Conservation (phyloP, 306 rosid species). For the Nissolia schottii region DNA sequence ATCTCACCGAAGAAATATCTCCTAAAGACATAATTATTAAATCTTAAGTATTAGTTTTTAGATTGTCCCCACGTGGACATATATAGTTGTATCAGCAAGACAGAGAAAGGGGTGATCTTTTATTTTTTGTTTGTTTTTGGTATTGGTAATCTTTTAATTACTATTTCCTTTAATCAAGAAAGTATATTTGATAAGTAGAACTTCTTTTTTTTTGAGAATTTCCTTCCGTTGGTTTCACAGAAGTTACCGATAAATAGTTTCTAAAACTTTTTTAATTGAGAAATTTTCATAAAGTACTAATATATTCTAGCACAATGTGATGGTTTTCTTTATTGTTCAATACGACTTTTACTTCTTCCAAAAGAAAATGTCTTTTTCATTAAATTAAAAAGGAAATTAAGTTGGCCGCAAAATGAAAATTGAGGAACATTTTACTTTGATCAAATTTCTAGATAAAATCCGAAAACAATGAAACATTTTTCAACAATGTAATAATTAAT, state of each 20-base stretch:
- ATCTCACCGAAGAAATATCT: background rate
- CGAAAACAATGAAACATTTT: background rate
- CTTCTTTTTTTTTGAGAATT: background rate
- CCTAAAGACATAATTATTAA: background rate
- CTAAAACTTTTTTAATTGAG: background rate
- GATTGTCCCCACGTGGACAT: background rate
- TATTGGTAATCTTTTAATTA: background rate
- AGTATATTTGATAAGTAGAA: too few species aligned
- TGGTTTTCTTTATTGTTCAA: background rate
- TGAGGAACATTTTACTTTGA: background rate
- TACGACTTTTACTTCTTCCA: background rate
- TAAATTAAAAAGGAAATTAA: background rate
- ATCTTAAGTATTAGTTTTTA: background rate
- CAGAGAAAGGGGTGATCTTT: background rate
- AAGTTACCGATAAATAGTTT: background rate
- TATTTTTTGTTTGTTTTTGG: too few species aligned
- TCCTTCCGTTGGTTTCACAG: background rate
- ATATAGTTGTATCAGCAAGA: background rate
- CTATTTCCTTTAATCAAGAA: background rate
- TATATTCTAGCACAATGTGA: background rate
- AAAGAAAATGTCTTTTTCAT: background rate
- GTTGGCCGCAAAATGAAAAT: background rate
- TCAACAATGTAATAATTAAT: background rate
- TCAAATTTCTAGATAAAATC: background rate
- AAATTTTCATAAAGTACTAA: background rate